phyloP scores from a whole-genome alignment of 768 basidiomycete species.

The Leccinum pellstonianum region DNA sequence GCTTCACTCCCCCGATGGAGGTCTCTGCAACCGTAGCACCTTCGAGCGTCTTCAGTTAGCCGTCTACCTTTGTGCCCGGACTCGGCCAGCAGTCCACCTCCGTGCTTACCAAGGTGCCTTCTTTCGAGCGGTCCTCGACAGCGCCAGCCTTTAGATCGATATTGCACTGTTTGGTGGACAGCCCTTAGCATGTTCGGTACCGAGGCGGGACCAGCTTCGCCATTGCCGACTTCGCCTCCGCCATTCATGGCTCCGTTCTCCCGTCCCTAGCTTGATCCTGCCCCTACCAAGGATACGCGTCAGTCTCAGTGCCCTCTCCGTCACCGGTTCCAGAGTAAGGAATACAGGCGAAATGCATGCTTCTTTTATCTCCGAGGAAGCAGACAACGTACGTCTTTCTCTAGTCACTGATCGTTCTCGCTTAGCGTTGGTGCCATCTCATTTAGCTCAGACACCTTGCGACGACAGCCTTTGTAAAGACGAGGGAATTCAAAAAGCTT shows the following conservation, averaged over 20 bases:
- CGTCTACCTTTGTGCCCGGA: slow-evolving; percentile 21
- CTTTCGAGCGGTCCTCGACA: slow-evolving; percentile 21
- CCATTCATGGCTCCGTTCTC: slow-evolving; percentile 2
- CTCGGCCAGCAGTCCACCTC: slow-evolving; percentile 22
- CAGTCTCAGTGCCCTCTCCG: slow-evolving; percentile 1
- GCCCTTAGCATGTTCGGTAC: slow-evolving; percentile 9
- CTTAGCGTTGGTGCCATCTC: background rate
- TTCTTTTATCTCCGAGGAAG: slow-evolving; percentile 37
- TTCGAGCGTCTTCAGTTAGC: slow-evolving; percentile 36
- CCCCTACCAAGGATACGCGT: background rate
- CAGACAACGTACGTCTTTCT: slow-evolving; percentile 43
- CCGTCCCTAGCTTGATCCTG: slow-evolving; percentile 6
- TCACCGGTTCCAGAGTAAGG: slow-evolving; percentile 46
- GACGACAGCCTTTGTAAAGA: slow-evolving; percentile 36
- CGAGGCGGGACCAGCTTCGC: background rate
- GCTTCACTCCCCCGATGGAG: slow-evolving; percentile 18
- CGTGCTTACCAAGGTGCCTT: slow-evolving; percentile 23
- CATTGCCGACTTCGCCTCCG: slow-evolving; percentile 2
- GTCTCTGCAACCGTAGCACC: slow-evolving; percentile 30
- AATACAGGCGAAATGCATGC: slow-evolving; percentile 65
- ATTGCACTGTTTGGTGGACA: slow-evolving; percentile 12
- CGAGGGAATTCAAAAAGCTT: slow-evolving; percentile 36
- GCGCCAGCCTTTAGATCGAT: slow-evolving; percentile 14
- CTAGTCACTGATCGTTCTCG: background rate
- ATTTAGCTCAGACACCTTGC: slow-evolving; percentile 47